These are phyloP conservation scores for Neurospora sp. DNA, from an alignment of 495 filamentous ascomycete species.

Conservation along the genomic window DNA sequence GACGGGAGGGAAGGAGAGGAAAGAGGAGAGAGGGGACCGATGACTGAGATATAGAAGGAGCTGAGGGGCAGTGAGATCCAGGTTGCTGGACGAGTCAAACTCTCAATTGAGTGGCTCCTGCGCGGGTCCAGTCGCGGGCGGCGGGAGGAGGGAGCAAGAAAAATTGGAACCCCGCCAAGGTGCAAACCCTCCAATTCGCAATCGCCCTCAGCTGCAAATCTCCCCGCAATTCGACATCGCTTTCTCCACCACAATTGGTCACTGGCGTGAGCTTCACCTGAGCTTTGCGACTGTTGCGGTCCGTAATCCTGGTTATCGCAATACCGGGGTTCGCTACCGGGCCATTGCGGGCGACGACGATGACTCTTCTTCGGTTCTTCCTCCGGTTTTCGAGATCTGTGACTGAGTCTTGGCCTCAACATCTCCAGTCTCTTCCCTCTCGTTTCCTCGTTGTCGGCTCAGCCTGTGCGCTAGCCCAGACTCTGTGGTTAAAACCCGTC, in stretches of 20 bases:
- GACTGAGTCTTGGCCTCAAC: background rate
- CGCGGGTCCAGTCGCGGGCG: background rate
- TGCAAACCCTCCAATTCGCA: background rate
- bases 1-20: slow-evolving; percentile 1
- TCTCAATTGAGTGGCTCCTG: background rate
- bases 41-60: slow-evolving; percentile 1
- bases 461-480: background rate
- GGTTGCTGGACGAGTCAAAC: background rate
- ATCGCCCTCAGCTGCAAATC: background rate
- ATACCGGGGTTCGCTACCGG: background rate
- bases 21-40: slow-evolving; percentile 3
- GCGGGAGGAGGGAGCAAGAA: slow-evolving; percentile 10
- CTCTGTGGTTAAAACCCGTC: background rate
- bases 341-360: background rate
- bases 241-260: background rate
- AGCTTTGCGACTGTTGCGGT: background rate
- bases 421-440: background rate
- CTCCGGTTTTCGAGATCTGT: background rate
- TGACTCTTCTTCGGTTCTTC: background rate
- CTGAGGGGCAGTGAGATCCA: background rate
- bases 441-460: background rate
- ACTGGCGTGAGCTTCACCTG: background rate
- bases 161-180: slow-evolving; percentile 13
- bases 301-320: background rate
- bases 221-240: background rate